Percentiles rank a stretch among this genome's conserved stretches.
These are phyloP conservation scores for Penicillium sumatraense DNA, from an alignment of 2,329 filamentous ascomycete genomes.

Conservation along the genomic window DNA sequence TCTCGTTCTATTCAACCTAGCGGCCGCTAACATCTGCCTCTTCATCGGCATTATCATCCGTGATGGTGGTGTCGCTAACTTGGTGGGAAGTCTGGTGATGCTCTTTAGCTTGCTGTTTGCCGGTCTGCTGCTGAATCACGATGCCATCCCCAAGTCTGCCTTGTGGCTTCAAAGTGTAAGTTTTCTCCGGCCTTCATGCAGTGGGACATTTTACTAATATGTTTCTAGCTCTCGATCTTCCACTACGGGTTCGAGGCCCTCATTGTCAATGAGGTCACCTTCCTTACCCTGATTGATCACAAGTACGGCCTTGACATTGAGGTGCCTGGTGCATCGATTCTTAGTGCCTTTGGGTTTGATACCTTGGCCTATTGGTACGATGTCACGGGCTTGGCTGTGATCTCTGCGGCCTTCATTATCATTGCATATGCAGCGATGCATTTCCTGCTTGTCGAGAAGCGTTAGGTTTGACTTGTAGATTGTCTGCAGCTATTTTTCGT, in stretches of 20 bases:
- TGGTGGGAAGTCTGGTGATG: slow-evolving; percentile 96
- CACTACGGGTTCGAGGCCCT: slow-evolving; percentile 96
- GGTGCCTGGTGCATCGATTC: slow-evolving; percentile 89
- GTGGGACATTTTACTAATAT: slow-evolving; percentile 30
- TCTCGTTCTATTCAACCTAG: slow-evolving; percentile 92
- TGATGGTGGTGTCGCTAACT: slow-evolving; percentile 86
- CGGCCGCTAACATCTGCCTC: slow-evolving; percentile 88
- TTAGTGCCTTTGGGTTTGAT: slow-evolving; percentile 94
- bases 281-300: slow-evolving; percentile 85
- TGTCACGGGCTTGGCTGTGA: slow-evolving; percentile 77
- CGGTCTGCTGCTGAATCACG: slow-evolving; percentile 89
- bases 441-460: slow-evolving; percentile 85
- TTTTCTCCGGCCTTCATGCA: slow-evolving; percentile 19
- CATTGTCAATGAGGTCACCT: slow-evolving; percentile 95
- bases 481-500: not conserved
- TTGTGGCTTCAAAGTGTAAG: slow-evolving; percentile 84
- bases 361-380: slow-evolving; percentile 85
- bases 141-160: slow-evolving; percentile 83
- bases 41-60: slow-evolving; percentile 97
- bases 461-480: slow-evolving; percentile 52
- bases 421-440: slow-evolving; percentile 94
- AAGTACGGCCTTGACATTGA: slow-evolving; percentile 97
- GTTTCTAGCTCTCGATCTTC: slow-evolving; percentile 80
- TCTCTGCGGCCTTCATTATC: slow-evolving; percentile 81
- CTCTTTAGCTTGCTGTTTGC: slow-evolving; percentile 95